Evolutionary conservation across 495 filamentous ascomycete species (phyloP).

Genomic region (Hypoxylon rickii): DNA sequence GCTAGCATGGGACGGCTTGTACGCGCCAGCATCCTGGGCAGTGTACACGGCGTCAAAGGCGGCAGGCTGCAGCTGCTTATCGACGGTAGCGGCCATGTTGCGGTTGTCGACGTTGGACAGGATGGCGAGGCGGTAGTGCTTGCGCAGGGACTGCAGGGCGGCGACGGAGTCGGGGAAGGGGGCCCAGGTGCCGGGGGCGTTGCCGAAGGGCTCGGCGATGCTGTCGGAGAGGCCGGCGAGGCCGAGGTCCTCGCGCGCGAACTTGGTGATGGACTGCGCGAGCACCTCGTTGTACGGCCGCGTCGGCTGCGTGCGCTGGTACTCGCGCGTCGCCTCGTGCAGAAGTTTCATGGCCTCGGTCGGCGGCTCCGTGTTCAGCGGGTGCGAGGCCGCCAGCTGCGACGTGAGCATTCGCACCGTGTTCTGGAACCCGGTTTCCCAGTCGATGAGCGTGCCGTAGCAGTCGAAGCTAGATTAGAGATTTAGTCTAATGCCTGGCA

Average conservation of each 20-base stretch:
- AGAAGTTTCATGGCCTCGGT: slow-evolving; percentile 39
- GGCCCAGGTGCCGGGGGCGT: slow-evolving; percentile 62
- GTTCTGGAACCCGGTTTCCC: slow-evolving; percentile 55
- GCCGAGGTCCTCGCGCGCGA: slow-evolving; percentile 47
- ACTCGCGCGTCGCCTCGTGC: slow-evolving; percentile 35
- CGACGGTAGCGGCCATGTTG: slow-evolving; percentile 61
- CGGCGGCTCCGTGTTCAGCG: slow-evolving; percentile 45
- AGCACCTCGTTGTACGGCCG: slow-evolving; percentile 65
- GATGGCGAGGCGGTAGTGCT: slow-evolving; percentile 69
- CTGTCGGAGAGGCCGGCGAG: slow-evolving; percentile 43
- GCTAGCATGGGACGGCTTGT: slow-evolving; percentile 71
- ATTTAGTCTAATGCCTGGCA: not conserved
- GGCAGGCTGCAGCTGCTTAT: slow-evolving; percentile 45
- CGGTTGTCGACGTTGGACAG: slow-evolving; percentile 72
- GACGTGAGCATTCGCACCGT: slow-evolving; percentile 48
- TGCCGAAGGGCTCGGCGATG: slow-evolving; percentile 53
- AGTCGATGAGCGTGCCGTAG: slow-evolving; percentile 84
- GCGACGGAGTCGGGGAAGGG: slow-evolving; percentile 68
- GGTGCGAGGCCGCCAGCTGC: slow-evolving; percentile 46
- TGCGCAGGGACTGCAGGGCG: slow-evolving; percentile 57
- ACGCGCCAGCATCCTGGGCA: slow-evolving; percentile 73
- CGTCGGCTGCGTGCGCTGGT: slow-evolving; percentile 55
- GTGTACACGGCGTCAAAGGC: slow-evolving; percentile 72
- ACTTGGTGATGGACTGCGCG: slow-evolving; percentile 49
- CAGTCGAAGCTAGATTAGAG: slow-evolving; percentile 69